Percentiles rank a stretch among this genome's conserved stretches.
These are phyloP conservation scores for Cyberlindnera xishuangbannaensis DNA, from an alignment of 805 yeast genomes.

Conservation along the genomic window DNA sequence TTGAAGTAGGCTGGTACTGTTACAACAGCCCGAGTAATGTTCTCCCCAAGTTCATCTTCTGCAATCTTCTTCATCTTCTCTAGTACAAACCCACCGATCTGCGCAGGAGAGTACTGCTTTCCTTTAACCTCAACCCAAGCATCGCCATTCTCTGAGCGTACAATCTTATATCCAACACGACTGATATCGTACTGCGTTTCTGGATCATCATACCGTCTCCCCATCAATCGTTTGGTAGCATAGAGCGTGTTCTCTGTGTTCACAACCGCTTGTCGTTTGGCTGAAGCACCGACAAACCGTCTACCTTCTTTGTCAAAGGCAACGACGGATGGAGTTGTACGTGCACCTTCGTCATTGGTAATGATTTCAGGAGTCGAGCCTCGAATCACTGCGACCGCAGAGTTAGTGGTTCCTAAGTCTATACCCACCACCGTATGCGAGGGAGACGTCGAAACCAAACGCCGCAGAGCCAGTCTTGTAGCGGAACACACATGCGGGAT, in stretches of 20 bases:
- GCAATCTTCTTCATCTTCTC: conserved; percentile 63
- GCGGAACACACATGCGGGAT: too few species aligned
- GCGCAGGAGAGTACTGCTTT: conserved; percentile 58
- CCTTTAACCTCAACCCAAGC: conserved; percentile 50
- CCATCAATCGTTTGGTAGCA: conserved; percentile 79
- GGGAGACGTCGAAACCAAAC: too few species aligned
- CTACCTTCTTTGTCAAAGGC: conserved; percentile 46
- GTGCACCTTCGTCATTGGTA: conserved; percentile 72
- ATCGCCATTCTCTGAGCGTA: conserved; percentile 54
- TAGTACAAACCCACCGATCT: conserved; percentile 61
- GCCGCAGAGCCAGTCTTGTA: too few species aligned
- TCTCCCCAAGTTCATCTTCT: conserved; percentile 43
- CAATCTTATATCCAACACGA: conserved; percentile 58
- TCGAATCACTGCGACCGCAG: conserved; percentile 75
- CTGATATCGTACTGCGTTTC: conserved; percentile 66
- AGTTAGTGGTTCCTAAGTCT: conserved; percentile 81
- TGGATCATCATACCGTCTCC: conserved; percentile 59
- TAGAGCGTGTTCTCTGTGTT: conserved; percentile 75
- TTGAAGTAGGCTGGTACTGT: conserved; percentile 85
- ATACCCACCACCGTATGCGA: conserved; percentile 83
- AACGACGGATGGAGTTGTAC: conserved; percentile 78
- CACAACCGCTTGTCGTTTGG: conserved; percentile 70
- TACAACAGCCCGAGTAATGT: conserved; percentile 71
- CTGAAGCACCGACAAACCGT: conserved; percentile 58
- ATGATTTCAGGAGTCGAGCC: conserved; percentile 59